phyloP scores from a whole-genome alignment of 106 monocot genomes.

The Apostasia shenzhenica region DNA sequence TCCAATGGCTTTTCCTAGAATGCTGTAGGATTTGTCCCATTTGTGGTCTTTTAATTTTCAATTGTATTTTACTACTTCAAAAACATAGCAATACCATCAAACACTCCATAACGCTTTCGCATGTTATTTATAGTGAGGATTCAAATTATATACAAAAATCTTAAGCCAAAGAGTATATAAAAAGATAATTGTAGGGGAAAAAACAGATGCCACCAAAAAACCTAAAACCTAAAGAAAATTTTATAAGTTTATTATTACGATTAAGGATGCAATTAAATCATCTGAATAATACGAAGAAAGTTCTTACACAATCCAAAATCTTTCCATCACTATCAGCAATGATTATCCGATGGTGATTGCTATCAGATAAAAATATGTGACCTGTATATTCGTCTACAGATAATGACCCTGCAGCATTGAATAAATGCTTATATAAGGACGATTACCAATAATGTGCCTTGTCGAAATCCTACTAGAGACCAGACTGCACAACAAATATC shows the following conservation, averaged over 20 bases:
- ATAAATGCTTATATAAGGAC: neutral
- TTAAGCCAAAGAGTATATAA: no score
- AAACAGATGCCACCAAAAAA: neutral
- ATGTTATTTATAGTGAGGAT: no score
- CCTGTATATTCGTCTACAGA: constrained; percentile 76
- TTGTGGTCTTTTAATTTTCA: no score
- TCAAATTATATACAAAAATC: no score
- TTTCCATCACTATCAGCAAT: constrained; percentile 56
- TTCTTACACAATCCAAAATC: constrained; percentile 72
- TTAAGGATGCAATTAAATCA: neutral
- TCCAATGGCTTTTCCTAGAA: no score
- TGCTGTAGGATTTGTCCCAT: no score
- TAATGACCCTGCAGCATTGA: constrained; percentile 43
- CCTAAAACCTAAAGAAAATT: neutral
- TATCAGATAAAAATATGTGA: constrained; percentile 80
- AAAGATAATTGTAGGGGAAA: no score
- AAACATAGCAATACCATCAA: no score
- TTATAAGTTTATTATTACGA: no score
- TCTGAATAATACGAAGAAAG: neutral
- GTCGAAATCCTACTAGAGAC: neutral
- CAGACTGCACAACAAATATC: no score
- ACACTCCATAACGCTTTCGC: no score
- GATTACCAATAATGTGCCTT: neutral
- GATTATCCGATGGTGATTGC: constrained; percentile 84
- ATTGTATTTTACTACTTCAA: no score